Conservation (phyloP, 2,329 filamentous ascomycete species). For the Monosporascus sp. region DNA sequence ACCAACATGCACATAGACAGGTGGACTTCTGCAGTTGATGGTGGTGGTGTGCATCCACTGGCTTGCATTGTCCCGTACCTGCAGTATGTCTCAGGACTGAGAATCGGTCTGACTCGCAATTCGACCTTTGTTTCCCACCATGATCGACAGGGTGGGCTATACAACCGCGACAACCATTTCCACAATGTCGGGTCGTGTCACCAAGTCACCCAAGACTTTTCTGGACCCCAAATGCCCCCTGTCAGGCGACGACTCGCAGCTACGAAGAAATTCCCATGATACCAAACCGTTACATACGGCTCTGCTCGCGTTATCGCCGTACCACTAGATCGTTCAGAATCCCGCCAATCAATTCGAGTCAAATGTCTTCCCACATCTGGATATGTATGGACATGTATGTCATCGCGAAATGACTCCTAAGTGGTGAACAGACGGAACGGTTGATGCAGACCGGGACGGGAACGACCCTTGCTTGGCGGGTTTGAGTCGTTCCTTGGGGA, state of each 20-base stretch:
- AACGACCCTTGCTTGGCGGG: no score
- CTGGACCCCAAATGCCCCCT: neutral
- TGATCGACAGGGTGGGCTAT: neutral
- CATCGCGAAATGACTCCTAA: no score
- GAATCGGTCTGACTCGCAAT: neutral
- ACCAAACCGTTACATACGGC: no score
- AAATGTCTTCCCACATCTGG: no score
- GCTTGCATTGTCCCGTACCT: neutral
- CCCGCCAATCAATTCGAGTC: no score
- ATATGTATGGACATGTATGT: no score
- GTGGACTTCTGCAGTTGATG: no score
- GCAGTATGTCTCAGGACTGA: neutral
- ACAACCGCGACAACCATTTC: neutral
- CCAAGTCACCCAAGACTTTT: neutral
- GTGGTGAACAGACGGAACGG: no score
- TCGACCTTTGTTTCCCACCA: neutral
- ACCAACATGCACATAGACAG: neutral
- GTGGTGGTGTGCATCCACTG: neutral
- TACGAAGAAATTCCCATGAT: neutral
- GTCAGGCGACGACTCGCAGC: neutral
- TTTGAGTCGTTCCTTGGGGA: no score
- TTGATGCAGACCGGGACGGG: no score
- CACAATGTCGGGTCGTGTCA: neutral
- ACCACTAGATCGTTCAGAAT: no score
- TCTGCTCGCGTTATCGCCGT: no score